Evolutionary conservation across 768 basidiomycete species (phyloP).

Genomic region (Mycena indigotica): DNA sequence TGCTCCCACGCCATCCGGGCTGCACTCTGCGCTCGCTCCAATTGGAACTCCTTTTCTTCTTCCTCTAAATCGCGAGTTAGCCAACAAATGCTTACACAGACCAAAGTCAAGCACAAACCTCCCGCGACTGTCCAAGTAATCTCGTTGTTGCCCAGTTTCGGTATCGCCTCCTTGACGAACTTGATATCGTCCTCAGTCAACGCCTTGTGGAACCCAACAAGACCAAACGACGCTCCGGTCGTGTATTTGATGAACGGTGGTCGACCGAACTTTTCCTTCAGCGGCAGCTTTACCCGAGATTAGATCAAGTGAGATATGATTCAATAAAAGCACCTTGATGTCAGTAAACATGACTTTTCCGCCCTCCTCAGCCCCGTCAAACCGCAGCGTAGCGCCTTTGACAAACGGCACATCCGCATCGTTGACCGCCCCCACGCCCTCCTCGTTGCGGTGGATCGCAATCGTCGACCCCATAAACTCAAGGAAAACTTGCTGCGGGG

Average conservation of each 20-base stretch:
- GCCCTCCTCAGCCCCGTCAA: constrained; percentile 58
- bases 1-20: constrained; percentile 54
- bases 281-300: constrained; percentile 47
- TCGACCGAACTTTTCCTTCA: constrained; percentile 52
- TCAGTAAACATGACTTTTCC: constrained; percentile 43
- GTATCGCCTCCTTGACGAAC: constrained; percentile 67
- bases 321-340: constrained; percentile 47
- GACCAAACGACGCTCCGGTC: constrained; percentile 47
- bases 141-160: constrained; percentile 63
- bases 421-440: constrained; percentile 64
- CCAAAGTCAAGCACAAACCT: constrained; percentile 45
- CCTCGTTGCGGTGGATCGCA: constrained; percentile 62
- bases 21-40: constrained; percentile 72
- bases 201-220: constrained; percentile 66
- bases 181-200: constrained; percentile 72
- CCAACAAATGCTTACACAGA: neutral
- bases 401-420: constrained; percentile 59
- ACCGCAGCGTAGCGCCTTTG: constrained; percentile 56
- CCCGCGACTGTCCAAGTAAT: constrained; percentile 66
- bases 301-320: too few species aligned
- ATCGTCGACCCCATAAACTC: constrained; percentile 76
- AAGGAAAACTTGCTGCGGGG: constrained; percentile 57
- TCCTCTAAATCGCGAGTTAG: constrained; percentile 50
- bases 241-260: constrained; percentile 55
- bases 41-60: constrained; percentile 70